Conservation (phyloP, 805 yeast species). For the Zygotorulaspora danielsina region DNA sequence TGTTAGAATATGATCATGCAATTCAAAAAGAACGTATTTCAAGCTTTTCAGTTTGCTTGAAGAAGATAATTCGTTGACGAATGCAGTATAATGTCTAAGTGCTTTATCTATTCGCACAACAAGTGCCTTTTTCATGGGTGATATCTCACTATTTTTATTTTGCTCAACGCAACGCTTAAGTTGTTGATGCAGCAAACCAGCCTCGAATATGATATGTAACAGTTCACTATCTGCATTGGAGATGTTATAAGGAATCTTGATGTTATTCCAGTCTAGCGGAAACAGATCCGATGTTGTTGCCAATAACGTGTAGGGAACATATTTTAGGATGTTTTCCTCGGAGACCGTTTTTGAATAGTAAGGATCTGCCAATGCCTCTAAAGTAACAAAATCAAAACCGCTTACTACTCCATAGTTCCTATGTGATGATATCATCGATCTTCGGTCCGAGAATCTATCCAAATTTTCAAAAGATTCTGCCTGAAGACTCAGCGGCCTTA, state of each 20-base stretch:
- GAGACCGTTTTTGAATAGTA: slow-evolving; percentile 36
- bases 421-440: slow-evolving; percentile 35
- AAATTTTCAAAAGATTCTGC: slow-evolving; percentile 40
- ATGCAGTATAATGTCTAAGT: slow-evolving; percentile 41
- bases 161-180: slow-evolving; percentile 37
- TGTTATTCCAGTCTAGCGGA: slow-evolving; percentile 38
- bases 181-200: slow-evolving; percentile 59
- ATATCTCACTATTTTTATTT: slow-evolving; percentile 29
- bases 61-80: slow-evolving; percentile 44
- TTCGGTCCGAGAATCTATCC: slow-evolving; percentile 38
- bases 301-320: slow-evolving; percentile 50
- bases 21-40: slow-evolving; percentile 30
- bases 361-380: slow-evolving; percentile 23
- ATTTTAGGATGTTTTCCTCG: slow-evolving; percentile 43
- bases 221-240: slow-evolving; percentile 55
- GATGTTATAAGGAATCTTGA: slow-evolving; percentile 47
- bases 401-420: slow-evolving; percentile 12
- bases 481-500: slow-evolving; percentile 26
- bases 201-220: slow-evolving; percentile 58
- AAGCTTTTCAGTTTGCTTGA: slow-evolving; percentile 32
- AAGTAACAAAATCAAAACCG: slow-evolving; percentile 12
- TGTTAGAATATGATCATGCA: slow-evolving; percentile 50
- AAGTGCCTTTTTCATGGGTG: slow-evolving; percentile 63
- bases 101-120: slow-evolving; percentile 43
- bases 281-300: slow-evolving; percentile 60